Evolutionary conservation across 805 yeast species (phyloP), one percentile per base, ranked within the genome.

Genomic region (Starmera dryadoides): DNA sequence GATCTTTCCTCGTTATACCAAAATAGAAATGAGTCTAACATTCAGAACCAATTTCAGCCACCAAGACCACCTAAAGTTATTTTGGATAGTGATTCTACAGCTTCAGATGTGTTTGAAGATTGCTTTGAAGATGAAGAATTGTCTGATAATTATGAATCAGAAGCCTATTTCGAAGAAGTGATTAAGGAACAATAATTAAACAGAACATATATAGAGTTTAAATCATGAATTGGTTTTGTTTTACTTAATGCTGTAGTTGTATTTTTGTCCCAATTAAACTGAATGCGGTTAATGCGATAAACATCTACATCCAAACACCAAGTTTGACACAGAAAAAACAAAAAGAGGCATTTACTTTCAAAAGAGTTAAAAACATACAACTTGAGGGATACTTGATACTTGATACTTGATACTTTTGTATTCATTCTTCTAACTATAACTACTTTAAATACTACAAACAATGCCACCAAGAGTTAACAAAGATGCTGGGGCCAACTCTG

Each of bases 401-500:
- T n/a, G n/a, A n/a, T n/a, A n/a, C n/a, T n/a, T n/a, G n/a, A n/a
- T n/a, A n/a, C n/a, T n/a, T n/a, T n/a, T n/a, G n/a, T n/a, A n/a
- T n/a, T n/a, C n/a, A n/a, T n/a, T n/a, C n/a, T n/a, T n/a, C n/a
- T n/a, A n/a, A n/a, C n/a, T n/a, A n/a, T n/a, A n/a, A n/a, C n/a
- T n/a, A n/a, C n/a, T n/a, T 14, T 22, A n/a, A 26, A 10, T 16
- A 21, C 11, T 14, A 21, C 18, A 30, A 32, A 25, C 10, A 15
- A 53, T 53, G 58, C 52, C 58, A 19, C 58, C 58, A 42, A 46
- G 49, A 37, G 41, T 41, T 29, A 25, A 12, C 9, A 52, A 49
- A 41, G 57, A 52, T 19, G 50, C 49, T 2, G 51, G 50, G 4
- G 50, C 59, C 2, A 49, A 44, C 5, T 45, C 53, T 6, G 59